phyloP scores from a whole-genome alignment of 192 early-diverging fungal genomes.

The Linnemannia hyalina region DNA sequence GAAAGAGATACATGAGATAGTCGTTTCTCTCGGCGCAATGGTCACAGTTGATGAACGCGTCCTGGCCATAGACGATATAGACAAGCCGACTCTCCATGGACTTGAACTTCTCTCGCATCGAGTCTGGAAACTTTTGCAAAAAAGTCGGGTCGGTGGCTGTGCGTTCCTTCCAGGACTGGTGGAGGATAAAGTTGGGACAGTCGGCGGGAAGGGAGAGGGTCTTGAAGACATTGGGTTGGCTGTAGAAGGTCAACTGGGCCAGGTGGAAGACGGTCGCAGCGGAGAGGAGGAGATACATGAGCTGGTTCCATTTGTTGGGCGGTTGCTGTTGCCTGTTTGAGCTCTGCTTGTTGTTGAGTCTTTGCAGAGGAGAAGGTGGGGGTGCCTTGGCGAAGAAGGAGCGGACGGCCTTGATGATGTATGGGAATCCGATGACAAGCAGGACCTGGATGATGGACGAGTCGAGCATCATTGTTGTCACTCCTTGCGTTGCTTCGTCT shows the following conservation, averaged over 20 bases:
- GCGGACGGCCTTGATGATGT: slow-evolving; percentile 18
- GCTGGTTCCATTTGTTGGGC: slow-evolving; percentile 19
- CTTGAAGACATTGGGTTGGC: slow-evolving; percentile 42
- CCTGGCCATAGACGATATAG: slow-evolving; percentile 41
- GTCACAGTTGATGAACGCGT: slow-evolving; percentile 42
- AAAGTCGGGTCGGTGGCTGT: slow-evolving; percentile 18
- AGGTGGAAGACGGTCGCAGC: slow-evolving; percentile 24
- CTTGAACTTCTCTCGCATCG: slow-evolving; percentile 44
- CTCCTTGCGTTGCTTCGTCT: neutral
- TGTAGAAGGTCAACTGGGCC: slow-evolving; percentile 20
- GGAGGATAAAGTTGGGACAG: slow-evolving; percentile 49
- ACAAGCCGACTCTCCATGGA: slow-evolving; percentile 38
- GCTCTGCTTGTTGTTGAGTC: slow-evolving; percentile 26
- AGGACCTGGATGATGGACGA: slow-evolving; percentile 47
- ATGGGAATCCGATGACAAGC: slow-evolving; percentile 42
- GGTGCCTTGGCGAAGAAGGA: slow-evolving; percentile 45
- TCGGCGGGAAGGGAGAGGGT: slow-evolving; percentile 37
- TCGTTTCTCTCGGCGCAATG: slow-evolving; percentile 36
- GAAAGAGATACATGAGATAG: slow-evolving; percentile 34
- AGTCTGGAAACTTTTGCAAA: slow-evolving; percentile 29
- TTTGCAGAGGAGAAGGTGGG: slow-evolving; percentile 42
- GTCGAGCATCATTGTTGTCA: slow-evolving; percentile 21
- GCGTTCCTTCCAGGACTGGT: slow-evolving; percentile 48
- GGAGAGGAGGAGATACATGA: slow-evolving; percentile 12
- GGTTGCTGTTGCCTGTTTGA: neutral